These are phyloP conservation scores for Brasenia schreberi DNA, from an alignment of 164 flowering plant genomes.

Conservation along the genomic window DNA sequence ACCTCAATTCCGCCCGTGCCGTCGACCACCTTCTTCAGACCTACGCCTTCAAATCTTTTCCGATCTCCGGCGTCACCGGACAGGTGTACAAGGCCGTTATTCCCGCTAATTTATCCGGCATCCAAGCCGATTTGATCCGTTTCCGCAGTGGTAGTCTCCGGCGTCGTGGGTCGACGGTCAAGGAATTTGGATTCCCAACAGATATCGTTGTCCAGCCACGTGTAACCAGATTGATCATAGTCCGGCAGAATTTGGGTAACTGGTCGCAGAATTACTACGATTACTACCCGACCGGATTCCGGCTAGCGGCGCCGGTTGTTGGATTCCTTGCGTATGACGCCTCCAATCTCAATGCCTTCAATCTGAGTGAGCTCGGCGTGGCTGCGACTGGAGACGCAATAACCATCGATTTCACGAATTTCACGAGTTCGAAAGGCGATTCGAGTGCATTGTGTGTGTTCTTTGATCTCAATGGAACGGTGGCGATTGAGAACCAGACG, in stretches of 20 bases:
- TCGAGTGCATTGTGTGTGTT: constrained; percentile 41
- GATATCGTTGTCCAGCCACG: constrained; percentile 52
- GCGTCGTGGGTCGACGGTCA: constrained; percentile 53
- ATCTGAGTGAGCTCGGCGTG: constrained; percentile 35
- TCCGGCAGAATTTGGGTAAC: constrained; percentile 49
- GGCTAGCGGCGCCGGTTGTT: constrained; percentile 58
- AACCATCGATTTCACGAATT: constrained; percentile 39
- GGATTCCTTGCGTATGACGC: constrained; percentile 67
- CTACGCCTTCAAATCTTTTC: constrained; percentile 42
- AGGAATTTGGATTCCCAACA: constrained; percentile 41
- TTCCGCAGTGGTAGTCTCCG: constrained; percentile 76
- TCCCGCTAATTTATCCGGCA: constrained; percentile 53
- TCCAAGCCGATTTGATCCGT: constrained; percentile 34
- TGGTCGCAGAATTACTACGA: constrained; percentile 51
- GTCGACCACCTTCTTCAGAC: constrained; percentile 58
- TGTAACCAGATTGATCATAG: constrained; percentile 49
- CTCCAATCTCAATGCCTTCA: constrained; percentile 15
- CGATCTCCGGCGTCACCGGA: constrained; percentile 33
- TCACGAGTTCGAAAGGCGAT: constrained; percentile 4
- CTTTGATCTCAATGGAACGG: constrained; percentile 46
- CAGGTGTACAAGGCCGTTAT: constrained; percentile 24
- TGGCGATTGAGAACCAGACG: constrained; percentile 27
- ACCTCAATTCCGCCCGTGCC: constrained; percentile 22
- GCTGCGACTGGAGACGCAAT: constrained; percentile 32
- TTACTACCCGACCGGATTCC: constrained; percentile 43